Evolutionary conservation across 2,329 filamentous ascomycete genomes (phyloP).

Genomic region (Arthrobotrys conoides): DNA sequence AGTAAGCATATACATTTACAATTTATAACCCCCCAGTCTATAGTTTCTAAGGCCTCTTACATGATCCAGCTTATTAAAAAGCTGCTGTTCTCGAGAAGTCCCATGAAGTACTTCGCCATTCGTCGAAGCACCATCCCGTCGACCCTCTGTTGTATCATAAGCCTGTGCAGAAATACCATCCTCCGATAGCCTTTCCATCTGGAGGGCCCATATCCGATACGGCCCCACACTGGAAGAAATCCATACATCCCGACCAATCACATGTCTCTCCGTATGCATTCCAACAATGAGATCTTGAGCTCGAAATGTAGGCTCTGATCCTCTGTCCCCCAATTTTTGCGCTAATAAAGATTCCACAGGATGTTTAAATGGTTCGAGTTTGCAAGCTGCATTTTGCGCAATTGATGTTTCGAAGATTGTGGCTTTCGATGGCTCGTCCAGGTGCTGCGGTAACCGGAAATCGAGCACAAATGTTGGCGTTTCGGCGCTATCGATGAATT

Average conservation of each 20-base stretch:
- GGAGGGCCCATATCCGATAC: conserved; percentile 38
- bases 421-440: conserved; percentile 3
- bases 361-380: background rate
- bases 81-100: conserved; percentile 25
- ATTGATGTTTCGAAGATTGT: conserved; percentile 24
- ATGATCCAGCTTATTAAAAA: conserved; percentile 41
- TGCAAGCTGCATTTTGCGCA: conserved; percentile 23
- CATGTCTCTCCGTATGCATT: background rate
- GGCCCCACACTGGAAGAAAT: conserved; percentile 8
- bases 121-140: background rate
- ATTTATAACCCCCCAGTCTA: no score
- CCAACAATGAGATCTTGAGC: background rate
- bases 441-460: conserved; percentile 26
- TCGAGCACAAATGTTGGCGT: conserved; percentile 32
- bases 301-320: background rate
- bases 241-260: conserved; percentile 3
- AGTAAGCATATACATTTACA: background rate
- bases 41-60: conserved; percentile 12
- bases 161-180: no score
- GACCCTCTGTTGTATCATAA: background rate
- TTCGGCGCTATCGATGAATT: conserved; percentile 38
- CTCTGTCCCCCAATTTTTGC: background rate
- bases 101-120: background rate
- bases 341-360: conserved; percentile 13
- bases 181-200: background rate